Percentiles rank a stretch among this genome's conserved stretches.
phyloP scores from a whole-genome alignment of 2,329 filamentous ascomycete genomes.

The Calonectria montana region DNA sequence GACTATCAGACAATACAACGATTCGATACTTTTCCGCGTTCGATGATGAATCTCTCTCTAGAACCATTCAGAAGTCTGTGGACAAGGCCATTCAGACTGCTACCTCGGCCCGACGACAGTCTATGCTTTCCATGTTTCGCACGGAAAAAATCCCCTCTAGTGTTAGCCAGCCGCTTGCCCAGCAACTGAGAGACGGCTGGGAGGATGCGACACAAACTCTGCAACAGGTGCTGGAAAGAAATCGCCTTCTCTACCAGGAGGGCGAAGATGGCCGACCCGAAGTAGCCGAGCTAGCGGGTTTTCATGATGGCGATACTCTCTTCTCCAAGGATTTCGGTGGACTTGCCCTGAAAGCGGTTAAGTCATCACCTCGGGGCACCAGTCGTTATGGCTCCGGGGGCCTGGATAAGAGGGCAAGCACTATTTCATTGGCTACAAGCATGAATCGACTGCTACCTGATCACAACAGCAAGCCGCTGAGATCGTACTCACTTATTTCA shows the following conservation, averaged over 20 bases:
- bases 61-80: conserved; percentile 49
- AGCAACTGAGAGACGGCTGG: conserved; percentile 54
- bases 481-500: conserved; percentile 48
- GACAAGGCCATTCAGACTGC: conserved; percentile 43
- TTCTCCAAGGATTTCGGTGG: conserved; percentile 52
- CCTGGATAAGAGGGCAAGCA: conserved; percentile 37
- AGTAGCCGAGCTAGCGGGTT: conserved; percentile 20
- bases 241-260: conserved; percentile 45
- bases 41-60: conserved; percentile 50
- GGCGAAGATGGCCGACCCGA: conserved; percentile 40
- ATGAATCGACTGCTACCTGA: conserved; percentile 34
- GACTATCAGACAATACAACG: conserved; percentile 54
- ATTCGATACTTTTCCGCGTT: conserved; percentile 59
- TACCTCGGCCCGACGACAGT: conserved; percentile 46
- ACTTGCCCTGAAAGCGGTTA: conserved; percentile 47
- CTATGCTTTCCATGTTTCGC: conserved; percentile 49
- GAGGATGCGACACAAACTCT: conserved; percentile 49
- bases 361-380: conserved; percentile 39
- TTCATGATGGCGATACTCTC: conserved; percentile 37
- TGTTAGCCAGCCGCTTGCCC: conserved; percentile 47
- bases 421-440: conserved; percentile 34
- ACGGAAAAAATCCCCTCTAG: conserved; percentile 45
- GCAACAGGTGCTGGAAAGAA: conserved; percentile 50
- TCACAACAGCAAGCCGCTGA: conserved; percentile 16
- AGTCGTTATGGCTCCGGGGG: conserved; percentile 34